Percentiles rank a stretch among this genome's conserved stretches.
Evolutionary conservation across 129 eudicot genomes (phyloP).

Genomic region (Ambrosia artemisiifolia): DNA sequence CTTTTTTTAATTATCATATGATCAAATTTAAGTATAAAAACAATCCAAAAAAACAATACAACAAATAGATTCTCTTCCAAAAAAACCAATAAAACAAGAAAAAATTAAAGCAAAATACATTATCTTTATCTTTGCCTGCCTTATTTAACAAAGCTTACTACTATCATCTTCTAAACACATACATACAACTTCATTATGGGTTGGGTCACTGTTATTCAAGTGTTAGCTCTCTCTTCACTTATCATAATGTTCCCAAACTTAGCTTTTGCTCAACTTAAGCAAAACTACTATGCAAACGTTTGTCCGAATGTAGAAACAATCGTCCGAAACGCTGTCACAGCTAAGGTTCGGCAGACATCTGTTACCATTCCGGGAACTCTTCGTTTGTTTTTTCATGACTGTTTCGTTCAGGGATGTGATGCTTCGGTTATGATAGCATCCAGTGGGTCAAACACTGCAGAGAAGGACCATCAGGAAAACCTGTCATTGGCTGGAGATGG

Average conservation of each 20-base stretch:
- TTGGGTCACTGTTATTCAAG: constrained; percentile 23
- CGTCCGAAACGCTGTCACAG: constrained; percentile 45
- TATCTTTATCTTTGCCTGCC: constrained; percentile 17
- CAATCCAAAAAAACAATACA: background rate
- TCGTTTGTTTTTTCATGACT: constrained; percentile 87
- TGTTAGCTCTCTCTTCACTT: constrained; percentile 24
- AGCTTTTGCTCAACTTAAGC: constrained; percentile 49
- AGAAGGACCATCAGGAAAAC: constrained; percentile 72
- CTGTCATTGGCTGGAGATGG: constrained; percentile 82
- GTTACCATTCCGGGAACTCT: constrained; percentile 70
- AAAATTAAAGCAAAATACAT: constrained; percentile 21
- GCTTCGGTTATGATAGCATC: constrained; percentile 69
- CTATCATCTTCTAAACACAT: background rate
- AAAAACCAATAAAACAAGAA: background rate
- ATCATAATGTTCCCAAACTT: constrained; percentile 25
- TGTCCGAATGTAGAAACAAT: constrained; percentile 76
- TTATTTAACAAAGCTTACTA: constrained; percentile 18
- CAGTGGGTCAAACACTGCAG: constrained; percentile 49
- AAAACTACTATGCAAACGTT: constrained; percentile 57
- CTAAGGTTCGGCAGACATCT: constrained; percentile 57
- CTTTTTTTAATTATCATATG: background rate
- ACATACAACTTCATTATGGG: constrained; percentile 36
- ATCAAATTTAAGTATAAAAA: background rate
- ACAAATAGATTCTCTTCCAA: constrained; percentile 6
- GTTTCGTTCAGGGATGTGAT: constrained; percentile 87